phyloP scores from a whole-genome alignment of 768 basidiomycete genomes.

The Scleroderma bovista region DNA sequence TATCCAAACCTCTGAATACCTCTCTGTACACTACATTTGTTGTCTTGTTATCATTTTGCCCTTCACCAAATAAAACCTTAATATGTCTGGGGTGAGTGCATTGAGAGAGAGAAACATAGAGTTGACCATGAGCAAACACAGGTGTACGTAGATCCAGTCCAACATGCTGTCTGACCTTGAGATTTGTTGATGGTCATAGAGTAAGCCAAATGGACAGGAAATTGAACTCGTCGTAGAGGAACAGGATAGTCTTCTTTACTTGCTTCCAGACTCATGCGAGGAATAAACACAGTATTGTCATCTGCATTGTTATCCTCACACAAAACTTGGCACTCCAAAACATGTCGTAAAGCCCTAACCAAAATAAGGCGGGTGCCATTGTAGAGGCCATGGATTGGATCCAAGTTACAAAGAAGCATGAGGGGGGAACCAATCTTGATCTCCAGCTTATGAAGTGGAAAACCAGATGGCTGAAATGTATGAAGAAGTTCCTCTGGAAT shows the following conservation, averaged over 20 bases:
- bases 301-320: constrained; percentile 10
- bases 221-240: constrained; percentile 17
- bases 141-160: constrained; percentile 24
- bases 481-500: constrained; percentile 36
- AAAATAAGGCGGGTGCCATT: constrained; percentile 31
- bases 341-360: constrained; percentile 11
- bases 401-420: constrained; percentile 41
- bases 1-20: too few relatives aligned
- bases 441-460: constrained; percentile 34
- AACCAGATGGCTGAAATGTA: constrained; percentile 31
- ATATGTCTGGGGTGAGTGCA: background rate
- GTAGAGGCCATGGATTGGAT: constrained; percentile 30
- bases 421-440: constrained; percentile 32
- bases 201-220: constrained; percentile 16
- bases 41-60: background rate
- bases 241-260: constrained; percentile 16
- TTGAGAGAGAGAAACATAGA: constrained; percentile 13
- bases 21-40: too few relatives aligned
- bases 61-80: background rate
- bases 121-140: constrained; percentile 26
- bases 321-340: constrained; percentile 23
- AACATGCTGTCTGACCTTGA: constrained; percentile 30
- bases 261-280: constrained; percentile 20
- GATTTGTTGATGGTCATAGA: constrained; percentile 33
- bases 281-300: constrained; percentile 23